These are phyloP conservation scores for Plasmodium knowlesi DNA, from an alignment of 169 alveolate species.

Conservation along the genomic window DNA sequence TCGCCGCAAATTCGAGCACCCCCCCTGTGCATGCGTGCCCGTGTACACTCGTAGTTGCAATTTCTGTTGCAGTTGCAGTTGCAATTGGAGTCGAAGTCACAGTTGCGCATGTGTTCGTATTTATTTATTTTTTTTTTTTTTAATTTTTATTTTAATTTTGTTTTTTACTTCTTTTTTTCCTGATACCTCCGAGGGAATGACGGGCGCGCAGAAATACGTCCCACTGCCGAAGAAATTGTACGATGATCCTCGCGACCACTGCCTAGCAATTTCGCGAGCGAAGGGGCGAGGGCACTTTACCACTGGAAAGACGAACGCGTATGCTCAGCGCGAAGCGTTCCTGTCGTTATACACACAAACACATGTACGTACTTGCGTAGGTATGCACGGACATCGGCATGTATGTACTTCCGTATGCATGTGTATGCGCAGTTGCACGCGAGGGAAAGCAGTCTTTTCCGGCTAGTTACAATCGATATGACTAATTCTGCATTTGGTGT, in stretches of 20 bases:
- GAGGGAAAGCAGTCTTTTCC: neutral
- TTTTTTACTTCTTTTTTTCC: neutral
- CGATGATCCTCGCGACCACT: neutral
- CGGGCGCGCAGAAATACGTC: neutral
- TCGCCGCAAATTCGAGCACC: neutral
- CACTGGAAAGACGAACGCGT: neutral
- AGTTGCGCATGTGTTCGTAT: neutral
- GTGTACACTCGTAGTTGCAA: neutral
- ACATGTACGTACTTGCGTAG: neutral
- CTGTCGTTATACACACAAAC: constrained; percentile 4
- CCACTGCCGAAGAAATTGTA: neutral
- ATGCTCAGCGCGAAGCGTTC: neutral
- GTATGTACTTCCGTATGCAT: neutral
- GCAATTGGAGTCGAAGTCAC: neutral
- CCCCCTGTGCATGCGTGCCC: neutral
- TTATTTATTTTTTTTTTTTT: too few relatives aligned
- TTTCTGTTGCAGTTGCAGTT: too few relatives aligned
- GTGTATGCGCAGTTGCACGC: constrained; percentile 24
- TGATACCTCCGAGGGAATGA: neutral
- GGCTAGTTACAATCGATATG: neutral
- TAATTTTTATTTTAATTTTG: neutral
- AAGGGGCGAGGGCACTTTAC: neutral
- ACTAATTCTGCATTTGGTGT: constrained; percentile 3
- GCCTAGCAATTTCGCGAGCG: neutral
- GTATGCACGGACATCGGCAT: neutral